phyloP scores from a whole-genome alignment of 73 alveolate genomes.

The Paramecium primaurelia region DNA sequence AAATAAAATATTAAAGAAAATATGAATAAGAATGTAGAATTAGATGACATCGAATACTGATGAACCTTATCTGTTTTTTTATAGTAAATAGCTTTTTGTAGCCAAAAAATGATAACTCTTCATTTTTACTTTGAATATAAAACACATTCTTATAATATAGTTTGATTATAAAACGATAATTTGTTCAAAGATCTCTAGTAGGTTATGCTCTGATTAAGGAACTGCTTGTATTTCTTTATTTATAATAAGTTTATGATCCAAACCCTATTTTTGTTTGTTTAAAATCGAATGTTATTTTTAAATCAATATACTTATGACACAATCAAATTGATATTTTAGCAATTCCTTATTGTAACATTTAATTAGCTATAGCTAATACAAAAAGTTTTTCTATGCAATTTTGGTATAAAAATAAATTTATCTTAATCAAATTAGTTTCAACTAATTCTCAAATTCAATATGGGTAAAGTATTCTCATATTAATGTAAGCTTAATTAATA shows the following conservation, averaged over 20 bases:
- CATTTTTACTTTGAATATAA: neutral
- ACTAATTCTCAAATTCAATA: no score
- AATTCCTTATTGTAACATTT: neutral
- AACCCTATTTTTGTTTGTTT: no score
- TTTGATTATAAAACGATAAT: no score
- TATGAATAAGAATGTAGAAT: neutral
- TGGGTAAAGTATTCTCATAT: no score
- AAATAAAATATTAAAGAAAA: neutral
- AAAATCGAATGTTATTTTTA: neutral
- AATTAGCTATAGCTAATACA: neutral
- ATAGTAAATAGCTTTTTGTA: neutral
- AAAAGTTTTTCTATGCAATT: neutral
- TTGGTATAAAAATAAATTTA: no score
- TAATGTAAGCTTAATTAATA: no score
- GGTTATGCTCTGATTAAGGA: neutral
- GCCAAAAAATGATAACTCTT: neutral
- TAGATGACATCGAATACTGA: neutral
- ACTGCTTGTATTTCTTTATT: neutral
- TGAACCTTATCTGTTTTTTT: neutral
- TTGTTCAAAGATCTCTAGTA: no score
- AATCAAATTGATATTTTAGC: no score
- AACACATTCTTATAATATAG: no score
- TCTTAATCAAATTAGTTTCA: neutral
- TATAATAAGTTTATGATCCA: no score
- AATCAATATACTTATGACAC: neutral